A percentile compares a stretch with the other conserved stretches of the same genome.
Evolutionary conservation across 192 early-diverging fungal genomes (phyloP).

Genomic region (Linnemannia exigua): DNA sequence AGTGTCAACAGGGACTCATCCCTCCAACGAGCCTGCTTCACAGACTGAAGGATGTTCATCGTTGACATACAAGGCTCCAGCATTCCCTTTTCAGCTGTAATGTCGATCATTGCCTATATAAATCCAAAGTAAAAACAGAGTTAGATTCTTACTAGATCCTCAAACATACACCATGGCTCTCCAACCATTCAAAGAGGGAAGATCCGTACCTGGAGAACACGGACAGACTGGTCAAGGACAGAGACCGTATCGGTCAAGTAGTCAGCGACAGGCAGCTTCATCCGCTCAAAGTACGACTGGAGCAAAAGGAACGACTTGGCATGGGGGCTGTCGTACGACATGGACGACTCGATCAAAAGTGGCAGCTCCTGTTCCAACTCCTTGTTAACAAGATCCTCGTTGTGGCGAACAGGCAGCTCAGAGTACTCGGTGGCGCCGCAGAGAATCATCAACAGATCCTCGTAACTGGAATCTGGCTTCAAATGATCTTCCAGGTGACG

Average conservation of each 20-base stretch:
- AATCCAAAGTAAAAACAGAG: slow-evolving; percentile 1
- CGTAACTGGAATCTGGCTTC: slow-evolving; percentile 58
- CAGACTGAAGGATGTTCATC: slow-evolving; percentile 90
- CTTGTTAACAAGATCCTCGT: slow-evolving; percentile 92
- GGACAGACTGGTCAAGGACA: slow-evolving; percentile 93
- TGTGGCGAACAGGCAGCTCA: slow-evolving; percentile 94
- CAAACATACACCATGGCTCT: neutral
- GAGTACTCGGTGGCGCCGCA: slow-evolving; percentile 90
- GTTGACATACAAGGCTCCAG: slow-evolving; percentile 74
- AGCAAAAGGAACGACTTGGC: slow-evolving; percentile 92
- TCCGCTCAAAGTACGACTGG: slow-evolving; percentile 89
- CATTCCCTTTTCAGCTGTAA: slow-evolving; percentile 79
- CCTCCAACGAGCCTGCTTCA: slow-evolving; percentile 93
- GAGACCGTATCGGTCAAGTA: slow-evolving; percentile 92
- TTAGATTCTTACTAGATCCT: neutral
- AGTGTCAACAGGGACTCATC: slow-evolving; percentile 83
- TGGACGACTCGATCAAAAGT: slow-evolving; percentile 68
- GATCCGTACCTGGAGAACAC: slow-evolving; percentile 77
- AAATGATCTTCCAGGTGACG: slow-evolving; percentile 74
- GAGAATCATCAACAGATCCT: slow-evolving; percentile 81
- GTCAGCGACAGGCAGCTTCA: slow-evolving; percentile 87
- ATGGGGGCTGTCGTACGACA: slow-evolving; percentile 87
- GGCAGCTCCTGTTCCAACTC: slow-evolving; percentile 84
- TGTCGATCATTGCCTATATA: slow-evolving; percentile 93
- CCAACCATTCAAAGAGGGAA: neutral